Conservation (phyloP, 306 rosid species). For the Ceratonia siliqua region DNA sequence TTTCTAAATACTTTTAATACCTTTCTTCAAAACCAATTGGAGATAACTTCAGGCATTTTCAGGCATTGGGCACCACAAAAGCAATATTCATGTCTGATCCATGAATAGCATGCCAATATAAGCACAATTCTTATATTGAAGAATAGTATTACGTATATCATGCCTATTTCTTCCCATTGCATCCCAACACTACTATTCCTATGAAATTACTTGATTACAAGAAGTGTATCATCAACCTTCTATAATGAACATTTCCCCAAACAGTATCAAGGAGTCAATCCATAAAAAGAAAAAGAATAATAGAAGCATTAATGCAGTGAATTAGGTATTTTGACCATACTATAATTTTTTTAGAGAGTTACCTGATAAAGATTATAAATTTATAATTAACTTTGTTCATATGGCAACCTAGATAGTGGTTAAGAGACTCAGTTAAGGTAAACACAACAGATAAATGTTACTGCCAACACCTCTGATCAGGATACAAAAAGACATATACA, state of each 20-base stretch:
- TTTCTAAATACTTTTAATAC: too few relatives aligned
- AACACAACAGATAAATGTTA: not conserved
- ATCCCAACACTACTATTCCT: not conserved
- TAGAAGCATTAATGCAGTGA: not conserved
- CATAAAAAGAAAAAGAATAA: not conserved
- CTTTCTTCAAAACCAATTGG: not conserved
- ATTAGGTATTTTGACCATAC: not conserved
- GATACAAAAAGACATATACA: not conserved
- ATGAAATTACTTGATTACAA: not conserved
- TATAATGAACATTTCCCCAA: not conserved
- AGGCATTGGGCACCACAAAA: not conserved
- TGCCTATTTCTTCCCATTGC: not conserved
- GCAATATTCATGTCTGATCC: not conserved
- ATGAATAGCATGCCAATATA: not conserved
- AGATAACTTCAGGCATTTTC: too few relatives aligned
- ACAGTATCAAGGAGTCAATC: not conserved
- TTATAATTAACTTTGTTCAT: not conserved
- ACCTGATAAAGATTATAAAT: not conserved
- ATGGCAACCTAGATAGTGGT: not conserved
- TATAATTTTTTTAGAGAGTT: not conserved
- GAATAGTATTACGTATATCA: not conserved
- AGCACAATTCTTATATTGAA: not conserved
- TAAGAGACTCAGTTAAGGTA: not conserved
- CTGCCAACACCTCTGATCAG: not conserved
- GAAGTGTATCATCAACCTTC: not conserved